These are phyloP conservation scores for Euphrasia arctica DNA, from an alignment of 305 asterid species.

Conservation along the genomic window DNA sequence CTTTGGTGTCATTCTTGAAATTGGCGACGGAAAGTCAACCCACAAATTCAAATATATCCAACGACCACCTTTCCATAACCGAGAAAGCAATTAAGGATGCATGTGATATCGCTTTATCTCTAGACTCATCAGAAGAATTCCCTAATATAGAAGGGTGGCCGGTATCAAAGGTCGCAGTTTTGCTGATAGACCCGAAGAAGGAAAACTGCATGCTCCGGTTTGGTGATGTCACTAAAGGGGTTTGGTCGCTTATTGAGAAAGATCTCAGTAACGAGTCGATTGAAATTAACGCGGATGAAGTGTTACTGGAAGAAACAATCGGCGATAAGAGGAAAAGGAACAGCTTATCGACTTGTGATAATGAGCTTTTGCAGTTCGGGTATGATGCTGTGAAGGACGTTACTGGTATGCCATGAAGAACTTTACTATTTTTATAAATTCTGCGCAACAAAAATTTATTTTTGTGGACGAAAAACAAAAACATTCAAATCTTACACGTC, in stretches of 20 bases:
- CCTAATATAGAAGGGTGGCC: slow-evolving; percentile 49
- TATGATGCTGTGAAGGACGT: slow-evolving; percentile 47
- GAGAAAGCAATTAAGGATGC: slow-evolving; percentile 70
- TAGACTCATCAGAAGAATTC: slow-evolving; percentile 43
- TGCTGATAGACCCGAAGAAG: slow-evolving; percentile 54
- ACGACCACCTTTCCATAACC: slow-evolving; percentile 46
- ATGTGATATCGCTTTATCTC: slow-evolving; percentile 48
- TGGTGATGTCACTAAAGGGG: slow-evolving; percentile 47
- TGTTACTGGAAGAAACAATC: slow-evolving; percentile 9
- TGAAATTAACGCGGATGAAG: slow-evolving; percentile 28
- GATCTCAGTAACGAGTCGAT: slow-evolving; percentile 23
- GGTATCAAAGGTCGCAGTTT: slow-evolving; percentile 53
- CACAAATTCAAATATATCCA: slow-evolving; percentile 24
- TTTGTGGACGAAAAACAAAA: not conserved
- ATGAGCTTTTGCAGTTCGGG: slow-evolving; percentile 39
- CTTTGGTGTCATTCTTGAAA: slow-evolving; percentile 51
- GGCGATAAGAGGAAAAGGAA: slow-evolving; percentile 37
- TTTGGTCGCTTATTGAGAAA: slow-evolving; percentile 60
- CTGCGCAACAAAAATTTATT: not conserved
- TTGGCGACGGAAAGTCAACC: slow-evolving; percentile 21
- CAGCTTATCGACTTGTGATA: slow-evolving; percentile 22
- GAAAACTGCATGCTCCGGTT: slow-evolving; percentile 46
- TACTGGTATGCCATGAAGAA: slow-evolving; percentile 37
- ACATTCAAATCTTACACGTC: too few species aligned
- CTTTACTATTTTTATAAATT: not conserved